These are phyloP conservation scores for Geotrichum histeridarum DNA, from an alignment of 1,139 yeast genomes.

Conservation along the genomic window DNA sequence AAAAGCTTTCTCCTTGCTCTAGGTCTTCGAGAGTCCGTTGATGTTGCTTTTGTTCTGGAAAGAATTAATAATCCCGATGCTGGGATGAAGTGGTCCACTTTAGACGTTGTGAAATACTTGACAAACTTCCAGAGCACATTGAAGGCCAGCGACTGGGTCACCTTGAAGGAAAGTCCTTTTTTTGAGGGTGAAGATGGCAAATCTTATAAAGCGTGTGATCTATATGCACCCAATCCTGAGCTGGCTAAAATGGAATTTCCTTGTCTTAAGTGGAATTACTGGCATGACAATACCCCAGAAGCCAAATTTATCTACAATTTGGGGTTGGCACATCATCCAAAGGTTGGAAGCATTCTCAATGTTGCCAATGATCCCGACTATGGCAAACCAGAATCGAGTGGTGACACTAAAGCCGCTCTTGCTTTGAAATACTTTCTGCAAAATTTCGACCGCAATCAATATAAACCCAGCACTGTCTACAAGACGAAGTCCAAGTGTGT, in stretches of 20 bases:
- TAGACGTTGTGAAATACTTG: constrained; percentile 38
- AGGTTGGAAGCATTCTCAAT: constrained; percentile 27
- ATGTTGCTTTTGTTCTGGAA: constrained; percentile 39
- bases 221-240: constrained; percentile 36
- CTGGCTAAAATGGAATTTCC: constrained; percentile 33
- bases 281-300: constrained; percentile 33
- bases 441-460: constrained; percentile 24
- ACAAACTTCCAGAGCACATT: constrained; percentile 30
- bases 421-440: constrained; percentile 29
- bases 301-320: constrained; percentile 33
- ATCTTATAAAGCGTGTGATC: constrained; percentile 25
- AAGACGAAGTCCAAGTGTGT: constrained; percentile 24
- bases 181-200: constrained; percentile 28
- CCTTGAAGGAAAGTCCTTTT: constrained; percentile 32
- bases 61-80: constrained; percentile 32
- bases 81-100: constrained; percentile 36
- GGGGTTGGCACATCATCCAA: constrained; percentile 35
- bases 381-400: neutral
- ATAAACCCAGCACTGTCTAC: constrained; percentile 22
- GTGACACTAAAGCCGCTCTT: constrained; percentile 21
- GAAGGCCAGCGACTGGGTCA: constrained; percentile 34
- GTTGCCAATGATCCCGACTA: constrained; percentile 16
- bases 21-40: constrained; percentile 41
- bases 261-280: constrained; percentile 33
- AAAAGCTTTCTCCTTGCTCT: constrained; percentile 34